phyloP scores from a whole-genome alignment of 2,329 filamentous ascomycete species.

The Penicillium sp. region DNA sequence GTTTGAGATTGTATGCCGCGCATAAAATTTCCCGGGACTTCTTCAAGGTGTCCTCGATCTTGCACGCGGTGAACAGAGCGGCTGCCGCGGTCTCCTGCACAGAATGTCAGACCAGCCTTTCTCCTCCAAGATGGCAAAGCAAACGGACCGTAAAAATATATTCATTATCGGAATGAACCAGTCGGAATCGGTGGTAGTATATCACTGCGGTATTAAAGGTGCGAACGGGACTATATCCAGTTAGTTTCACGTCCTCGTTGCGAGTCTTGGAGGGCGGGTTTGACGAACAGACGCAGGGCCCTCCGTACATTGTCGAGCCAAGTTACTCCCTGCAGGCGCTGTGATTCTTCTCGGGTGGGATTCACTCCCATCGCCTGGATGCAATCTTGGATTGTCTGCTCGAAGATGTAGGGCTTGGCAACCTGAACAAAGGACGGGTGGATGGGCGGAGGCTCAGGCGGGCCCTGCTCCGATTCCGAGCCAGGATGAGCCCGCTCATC shows the following conservation, averaged over 20 bases:
- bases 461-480: conserved; percentile 13
- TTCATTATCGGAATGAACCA: conserved; percentile 81
- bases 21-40: conserved; percentile 93
- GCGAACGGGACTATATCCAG: conserved; percentile 70
- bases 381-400: conserved; percentile 76
- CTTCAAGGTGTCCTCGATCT: conserved; percentile 97
- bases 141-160: conserved; percentile 70
- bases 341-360: conserved; percentile 76
- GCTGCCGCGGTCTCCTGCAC: conserved; percentile 80
- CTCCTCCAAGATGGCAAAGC: neutral
- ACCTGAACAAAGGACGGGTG: conserved; percentile 68
- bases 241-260: neutral
- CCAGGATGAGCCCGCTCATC: conserved; percentile 17
- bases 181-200: conserved; percentile 92
- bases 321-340: conserved; percentile 82
- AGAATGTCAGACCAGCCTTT: conserved; percentile 5
- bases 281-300: conserved; percentile 73
- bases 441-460: conserved; percentile 48
- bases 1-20: conserved; percentile 84
- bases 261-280: neutral
- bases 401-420: conserved; percentile 77
- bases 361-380: conserved; percentile 72
- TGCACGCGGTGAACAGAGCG: conserved; percentile 89
- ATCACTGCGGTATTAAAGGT: conserved; percentile 91
- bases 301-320: conserved; percentile 86